These are phyloP conservation scores for Cyberlindnera americana DNA, from an alignment of 805 yeast species.

Conservation along the genomic window DNA sequence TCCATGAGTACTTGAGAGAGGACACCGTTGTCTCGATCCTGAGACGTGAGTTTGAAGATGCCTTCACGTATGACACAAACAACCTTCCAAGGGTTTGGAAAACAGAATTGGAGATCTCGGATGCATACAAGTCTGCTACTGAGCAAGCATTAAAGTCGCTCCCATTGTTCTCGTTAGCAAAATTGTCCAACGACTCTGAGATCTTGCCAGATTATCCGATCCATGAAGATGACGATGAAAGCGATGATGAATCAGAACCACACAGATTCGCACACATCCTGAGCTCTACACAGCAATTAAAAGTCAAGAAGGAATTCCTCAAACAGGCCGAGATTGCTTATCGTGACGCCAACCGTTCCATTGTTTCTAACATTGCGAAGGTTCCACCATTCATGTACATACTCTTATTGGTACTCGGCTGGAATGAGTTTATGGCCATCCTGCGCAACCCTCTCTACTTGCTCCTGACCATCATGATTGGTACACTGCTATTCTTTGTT, in stretches of 20 bases:
- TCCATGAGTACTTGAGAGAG: conserved; percentile 60
- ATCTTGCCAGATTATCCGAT: conserved; percentile 57
- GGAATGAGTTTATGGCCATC: conserved; percentile 93
- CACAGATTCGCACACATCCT: conserved; percentile 56
- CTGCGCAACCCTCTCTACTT: conserved; percentile 83
- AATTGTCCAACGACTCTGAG: conserved; percentile 47
- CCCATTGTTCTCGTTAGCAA: conserved; percentile 54
- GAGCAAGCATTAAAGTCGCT: conserved; percentile 51
- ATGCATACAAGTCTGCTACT: conserved; percentile 57
- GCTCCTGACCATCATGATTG: conserved; percentile 51
- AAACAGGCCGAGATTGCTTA: conserved; percentile 75
- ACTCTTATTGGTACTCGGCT: conserved; percentile 73
- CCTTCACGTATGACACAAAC: conserved; percentile 75
- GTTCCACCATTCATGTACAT: conserved; percentile 83
- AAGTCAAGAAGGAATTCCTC: conserved; percentile 56
- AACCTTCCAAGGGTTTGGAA: conserved; percentile 84
- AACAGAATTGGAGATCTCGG: conserved; percentile 68
- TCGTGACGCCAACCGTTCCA: conserved; percentile 85
- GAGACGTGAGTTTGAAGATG: conserved; percentile 78
- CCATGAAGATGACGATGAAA: conserved; percentile 34
- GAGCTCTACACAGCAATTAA: conserved; percentile 51
- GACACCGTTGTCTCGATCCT: conserved; percentile 64
- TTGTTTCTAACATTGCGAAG: conserved; percentile 68
- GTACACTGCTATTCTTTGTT: conserved; percentile 62
- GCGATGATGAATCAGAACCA: conserved; percentile 39